These are phyloP conservation scores for Lenwebbia sp. DNA, from an alignment of 345 rosid genomes.

Conservation along the genomic window DNA sequence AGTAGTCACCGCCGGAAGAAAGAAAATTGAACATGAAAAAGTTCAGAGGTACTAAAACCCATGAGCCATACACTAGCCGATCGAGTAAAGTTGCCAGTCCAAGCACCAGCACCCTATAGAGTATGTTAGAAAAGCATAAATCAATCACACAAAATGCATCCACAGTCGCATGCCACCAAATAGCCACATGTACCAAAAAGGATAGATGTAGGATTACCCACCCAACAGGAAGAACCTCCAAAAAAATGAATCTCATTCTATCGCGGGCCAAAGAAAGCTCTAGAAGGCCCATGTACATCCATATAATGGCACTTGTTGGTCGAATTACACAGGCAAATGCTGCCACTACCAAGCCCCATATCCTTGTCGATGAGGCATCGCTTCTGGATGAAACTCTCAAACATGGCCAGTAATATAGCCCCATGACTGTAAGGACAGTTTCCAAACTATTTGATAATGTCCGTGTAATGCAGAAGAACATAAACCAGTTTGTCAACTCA, in stretches of 20 bases:
- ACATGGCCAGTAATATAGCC: slow-evolving; percentile 81
- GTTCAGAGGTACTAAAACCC: slow-evolving; percentile 83
- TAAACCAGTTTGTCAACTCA: slow-evolving; percentile 80
- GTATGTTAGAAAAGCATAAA: background rate
- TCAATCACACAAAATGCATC: background rate
- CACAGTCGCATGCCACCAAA: background rate
- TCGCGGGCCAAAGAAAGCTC: slow-evolving; percentile 46
- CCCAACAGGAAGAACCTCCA: slow-evolving; percentile 75
- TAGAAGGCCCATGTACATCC: slow-evolving; percentile 76
- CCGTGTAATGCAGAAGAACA: slow-evolving; percentile 79
- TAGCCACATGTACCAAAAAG: background rate
- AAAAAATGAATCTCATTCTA: slow-evolving; percentile 43
- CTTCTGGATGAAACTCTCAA: slow-evolving; percentile 39
- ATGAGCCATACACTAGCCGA: slow-evolving; percentile 66
- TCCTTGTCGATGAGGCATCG: slow-evolving; percentile 35
- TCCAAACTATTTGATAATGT: slow-evolving; percentile 88
- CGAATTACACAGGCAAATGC: slow-evolving; percentile 83
- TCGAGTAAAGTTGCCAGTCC: slow-evolving; percentile 55
- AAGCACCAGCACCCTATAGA: slow-evolving; percentile 53
- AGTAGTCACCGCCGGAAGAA: slow-evolving; percentile 83
- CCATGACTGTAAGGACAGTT: slow-evolving; percentile 76
- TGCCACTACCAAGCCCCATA: slow-evolving; percentile 66
- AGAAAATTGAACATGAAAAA: slow-evolving; percentile 89
- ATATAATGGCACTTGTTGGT: slow-evolving; percentile 82
- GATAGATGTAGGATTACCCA: slow-evolving; percentile 16